phyloP scores from a whole-genome alignment of 345 rosid species.

The Dipteronia sinensis region DNA sequence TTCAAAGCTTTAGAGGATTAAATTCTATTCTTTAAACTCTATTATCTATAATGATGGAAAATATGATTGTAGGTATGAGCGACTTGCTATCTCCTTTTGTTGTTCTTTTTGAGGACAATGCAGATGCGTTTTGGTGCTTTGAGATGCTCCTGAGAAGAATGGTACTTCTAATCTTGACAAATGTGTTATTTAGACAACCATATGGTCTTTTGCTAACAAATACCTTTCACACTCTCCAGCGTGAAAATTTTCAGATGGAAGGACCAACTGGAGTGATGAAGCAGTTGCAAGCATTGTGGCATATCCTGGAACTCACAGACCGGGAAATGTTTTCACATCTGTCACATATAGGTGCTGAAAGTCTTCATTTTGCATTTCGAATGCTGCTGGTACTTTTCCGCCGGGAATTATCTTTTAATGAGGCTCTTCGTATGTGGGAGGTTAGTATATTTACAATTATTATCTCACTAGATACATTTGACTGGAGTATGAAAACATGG shows the following conservation, averaged over 20 bases:
- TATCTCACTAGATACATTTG: not conserved
- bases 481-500: not conserved
- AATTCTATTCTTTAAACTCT: constrained; percentile 12
- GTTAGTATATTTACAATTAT: constrained; percentile 37
- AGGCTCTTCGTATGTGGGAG: constrained; percentile 98
- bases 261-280: constrained; percentile 95
- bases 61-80: constrained; percentile 77
- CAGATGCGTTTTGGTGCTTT: constrained; percentile 98
- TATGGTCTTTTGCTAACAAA: constrained; percentile 30
- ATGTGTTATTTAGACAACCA: constrained; percentile 14
- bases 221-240: constrained; percentile 43
- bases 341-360: constrained; percentile 84
- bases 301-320: constrained; percentile 76
- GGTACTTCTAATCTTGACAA: constrained; percentile 43
- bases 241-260: constrained; percentile 85
- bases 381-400: constrained; percentile 92
- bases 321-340: constrained; percentile 79
- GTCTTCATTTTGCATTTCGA: constrained; percentile 95
- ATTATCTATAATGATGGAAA: constrained; percentile 22
- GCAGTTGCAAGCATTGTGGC: constrained; percentile 84
- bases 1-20: not conserved
- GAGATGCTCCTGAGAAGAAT: constrained; percentile 96
- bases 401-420: constrained; percentile 71
- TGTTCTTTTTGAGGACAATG: constrained; percentile 88
- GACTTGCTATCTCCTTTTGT: constrained; percentile 93